These are phyloP conservation scores for Solanum rostratum DNA, from an alignment of 257 asterid genomes.

Conservation along the genomic window DNA sequence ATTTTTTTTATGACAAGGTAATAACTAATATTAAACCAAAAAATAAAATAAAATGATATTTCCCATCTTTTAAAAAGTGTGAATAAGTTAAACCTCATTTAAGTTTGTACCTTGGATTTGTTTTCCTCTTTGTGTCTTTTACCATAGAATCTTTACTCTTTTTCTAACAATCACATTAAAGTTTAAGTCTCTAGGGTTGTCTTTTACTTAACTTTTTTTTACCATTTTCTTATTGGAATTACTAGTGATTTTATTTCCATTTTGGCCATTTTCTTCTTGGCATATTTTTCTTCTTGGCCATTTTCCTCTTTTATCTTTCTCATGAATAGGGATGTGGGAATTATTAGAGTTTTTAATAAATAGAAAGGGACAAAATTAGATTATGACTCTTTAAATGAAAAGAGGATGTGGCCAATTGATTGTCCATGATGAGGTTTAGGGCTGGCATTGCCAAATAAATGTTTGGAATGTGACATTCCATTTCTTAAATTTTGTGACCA, in stretches of 20 bases:
- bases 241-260: not conserved
- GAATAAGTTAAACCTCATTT: slow-evolving; percentile 17
- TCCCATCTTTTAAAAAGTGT: not conserved
- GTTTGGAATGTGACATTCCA: slow-evolving; percentile 2
- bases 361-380: not conserved
- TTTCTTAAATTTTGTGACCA: not conserved
- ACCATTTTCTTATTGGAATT: slow-evolving; percentile 29
- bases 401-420: not conserved
- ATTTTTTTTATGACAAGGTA: not conserved
- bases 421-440: not conserved
- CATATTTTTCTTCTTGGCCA: not conserved
- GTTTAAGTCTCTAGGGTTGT: slow-evolving; percentile 19
- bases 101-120: slow-evolving; percentile 60
- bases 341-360: not conserved
- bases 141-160: slow-evolving; percentile 20
- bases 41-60: not conserved
- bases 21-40: too few species aligned
- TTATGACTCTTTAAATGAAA: not conserved
- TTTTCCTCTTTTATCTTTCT: not conserved
- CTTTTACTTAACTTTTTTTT: slow-evolving; percentile 23
- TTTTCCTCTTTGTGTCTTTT: slow-evolving; percentile 44
- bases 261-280: slow-evolving; percentile 16
- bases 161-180: slow-evolving; percentile 29
- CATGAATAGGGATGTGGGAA: not conserved
- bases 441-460: slow-evolving; percentile 1